Evolutionary conservation across 306 rosid genomes (phyloP), one percentile per base, ranked within the genome.

Genomic region (Corylus americana): DNA sequence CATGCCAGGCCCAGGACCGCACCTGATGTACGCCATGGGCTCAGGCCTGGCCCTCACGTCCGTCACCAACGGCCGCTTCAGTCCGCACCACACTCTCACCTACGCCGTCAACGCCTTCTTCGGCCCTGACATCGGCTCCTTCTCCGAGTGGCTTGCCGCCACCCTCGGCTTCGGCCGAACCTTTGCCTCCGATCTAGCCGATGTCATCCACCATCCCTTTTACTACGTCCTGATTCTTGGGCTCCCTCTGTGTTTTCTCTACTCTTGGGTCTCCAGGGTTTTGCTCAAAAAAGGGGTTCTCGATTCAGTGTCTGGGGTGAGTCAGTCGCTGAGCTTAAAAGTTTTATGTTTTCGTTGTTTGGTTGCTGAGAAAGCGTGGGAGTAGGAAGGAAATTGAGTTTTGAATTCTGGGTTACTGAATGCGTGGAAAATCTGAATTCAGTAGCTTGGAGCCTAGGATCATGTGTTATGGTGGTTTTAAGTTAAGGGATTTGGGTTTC

Each of bases 1-100:
- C 81, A 93, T 91, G 97, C 98, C 98, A 18, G 97, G 98, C 11
- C 97, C 97, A 2, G 97, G 97, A 71, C 90, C 97, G 27, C 98
- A 94, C 86, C 58, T 94, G 78, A 88, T 94, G 85, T 94, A 92
- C 82, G 94, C 97, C 73, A 91, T 94, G 97, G 91, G 91, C 11
- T 87, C 91, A 0, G 93, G 97, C 66, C 72, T 88, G 82, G 91
- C 74, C 78, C 79, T 92, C 25, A 88, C 86, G 70, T 81, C 80
- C 44, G 78, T 83, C 62, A 74, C 76, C 83, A 76, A 81, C 13
- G 96, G 96, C 55, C 84, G 90, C 79, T 94, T 92, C 78, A 87
- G 86, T 79, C 96, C 97, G 0, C 97, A 92, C 84, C 98, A 90
- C 75, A 90, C 90, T 14, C 86, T 94, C 75, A 35, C 82, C 62